These are phyloP conservation scores for Emericellopsis terricola DNA, from an alignment of 495 filamentous ascomycete genomes.

Conservation along the genomic window DNA sequence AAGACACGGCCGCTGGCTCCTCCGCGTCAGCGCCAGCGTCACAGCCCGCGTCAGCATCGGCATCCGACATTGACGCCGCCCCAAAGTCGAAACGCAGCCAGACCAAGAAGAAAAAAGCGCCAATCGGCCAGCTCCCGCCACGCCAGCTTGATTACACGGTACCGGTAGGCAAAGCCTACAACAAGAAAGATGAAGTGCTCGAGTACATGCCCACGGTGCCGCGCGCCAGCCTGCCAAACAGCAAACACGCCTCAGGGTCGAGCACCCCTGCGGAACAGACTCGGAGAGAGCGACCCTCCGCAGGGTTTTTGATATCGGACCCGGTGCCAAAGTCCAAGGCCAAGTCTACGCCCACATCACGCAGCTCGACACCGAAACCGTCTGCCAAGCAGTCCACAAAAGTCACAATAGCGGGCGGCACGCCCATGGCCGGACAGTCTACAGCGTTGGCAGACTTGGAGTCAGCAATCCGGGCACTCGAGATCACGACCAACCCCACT, in stretches of 20 bases:
- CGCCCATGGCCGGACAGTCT: conserved; percentile 58
- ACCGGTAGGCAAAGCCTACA: conserved; percentile 17
- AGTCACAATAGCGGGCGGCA: conserved; percentile 49
- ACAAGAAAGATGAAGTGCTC: conserved; percentile 20
- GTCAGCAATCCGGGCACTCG: conserved; percentile 75
- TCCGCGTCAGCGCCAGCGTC: neutral
- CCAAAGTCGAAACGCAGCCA: conserved; percentile 11
- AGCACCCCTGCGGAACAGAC: conserved; percentile 21
- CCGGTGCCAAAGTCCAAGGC: conserved; percentile 40
- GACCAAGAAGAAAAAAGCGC: conserved; percentile 39
- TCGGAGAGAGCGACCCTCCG: conserved; percentile 3
- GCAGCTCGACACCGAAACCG: conserved; percentile 30
- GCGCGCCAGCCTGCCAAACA: conserved; percentile 14
- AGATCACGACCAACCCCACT: conserved; percentile 74
- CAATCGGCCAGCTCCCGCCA: conserved; percentile 39
- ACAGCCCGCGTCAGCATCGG: conserved; percentile 1
- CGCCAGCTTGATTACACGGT: conserved; percentile 36
- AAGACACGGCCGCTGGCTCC: conserved; percentile 16
- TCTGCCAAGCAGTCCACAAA: conserved; percentile 23
- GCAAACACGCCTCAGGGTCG: conserved; percentile 17
- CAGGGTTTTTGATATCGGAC: conserved; percentile 67
- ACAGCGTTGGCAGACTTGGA: conserved; percentile 70
- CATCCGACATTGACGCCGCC: conserved; percentile 13
- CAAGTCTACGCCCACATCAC: conserved; percentile 33
- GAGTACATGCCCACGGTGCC: conserved; percentile 20